phyloP scores from a whole-genome alignment of 1,139 yeast species.

The Protomyces macrosporus region DNA sequence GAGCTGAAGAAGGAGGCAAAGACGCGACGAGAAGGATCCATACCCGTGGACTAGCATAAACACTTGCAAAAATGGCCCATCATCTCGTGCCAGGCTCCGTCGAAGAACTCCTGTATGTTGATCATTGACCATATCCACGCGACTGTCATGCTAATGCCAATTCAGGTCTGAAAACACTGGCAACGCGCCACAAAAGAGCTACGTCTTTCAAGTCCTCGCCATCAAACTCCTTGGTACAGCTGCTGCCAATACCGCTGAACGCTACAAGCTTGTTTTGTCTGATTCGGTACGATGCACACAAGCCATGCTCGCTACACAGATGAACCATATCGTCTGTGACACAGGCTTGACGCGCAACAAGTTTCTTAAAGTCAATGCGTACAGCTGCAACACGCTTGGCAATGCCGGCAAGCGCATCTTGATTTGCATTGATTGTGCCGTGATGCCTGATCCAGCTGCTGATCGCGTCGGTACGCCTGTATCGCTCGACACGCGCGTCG shows the following conservation, averaged over 20 bases:
- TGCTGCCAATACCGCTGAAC: slow-evolving; percentile 28
- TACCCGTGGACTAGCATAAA: background rate
- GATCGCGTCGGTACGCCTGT: slow-evolving; percentile 29
- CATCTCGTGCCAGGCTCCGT: slow-evolving; percentile 17
- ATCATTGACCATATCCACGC: background rate
- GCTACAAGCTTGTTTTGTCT: slow-evolving; percentile 32
- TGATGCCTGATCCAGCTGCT: slow-evolving; percentile 27
- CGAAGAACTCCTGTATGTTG: slow-evolving; percentile 4
- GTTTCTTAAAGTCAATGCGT: slow-evolving; percentile 30
- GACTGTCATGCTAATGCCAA: background rate
- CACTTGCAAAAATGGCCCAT: background rate
- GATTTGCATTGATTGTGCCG: slow-evolving; percentile 28
- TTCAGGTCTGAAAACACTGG: background rate
- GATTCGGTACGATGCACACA: slow-evolving; percentile 32
- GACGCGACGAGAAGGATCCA: background rate
- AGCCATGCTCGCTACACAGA: slow-evolving; percentile 31
- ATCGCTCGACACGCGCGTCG: background rate
- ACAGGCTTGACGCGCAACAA: slow-evolving; percentile 28
- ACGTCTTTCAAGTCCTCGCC: slow-evolving; percentile 32
- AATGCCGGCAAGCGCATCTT: slow-evolving; percentile 27
- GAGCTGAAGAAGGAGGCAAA: background rate
- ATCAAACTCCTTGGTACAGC: slow-evolving; percentile 29
- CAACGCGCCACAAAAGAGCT: background rate
- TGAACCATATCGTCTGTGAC: slow-evolving; percentile 28
- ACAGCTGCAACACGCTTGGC: slow-evolving; percentile 29